Evolutionary conservation across 805 yeast genomes (phyloP), one percentile per base, ranked within the genome.

Genomic region (Jamesozyma spencerorum): DNA sequence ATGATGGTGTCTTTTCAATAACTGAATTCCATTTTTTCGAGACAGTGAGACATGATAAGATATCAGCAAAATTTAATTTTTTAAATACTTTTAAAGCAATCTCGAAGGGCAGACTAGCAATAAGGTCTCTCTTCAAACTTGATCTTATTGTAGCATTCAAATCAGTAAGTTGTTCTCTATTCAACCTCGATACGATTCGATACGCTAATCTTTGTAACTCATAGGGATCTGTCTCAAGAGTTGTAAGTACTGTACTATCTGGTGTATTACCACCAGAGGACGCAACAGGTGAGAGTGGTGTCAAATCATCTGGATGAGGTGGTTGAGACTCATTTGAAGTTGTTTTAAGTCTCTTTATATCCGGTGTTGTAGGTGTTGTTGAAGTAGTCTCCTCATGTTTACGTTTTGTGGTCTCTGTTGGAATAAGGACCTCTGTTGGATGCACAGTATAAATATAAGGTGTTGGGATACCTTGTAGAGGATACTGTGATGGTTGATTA

Each of bases 41-140:
- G 2, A 87, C 94, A 43, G 66, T 65, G 3, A 85, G 66, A 12
- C 81, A 73, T 8, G 71, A 68, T 29, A 78, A 65, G 18, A 92
- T 67, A 3, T 88, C 75, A 34, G 65, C 54, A 47, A 73, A 71
- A 53, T 85, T 88, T 42, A 90, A 66, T 43, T 75, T 71, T 2
- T 72, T 63, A 39, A 92, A 65, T 8, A 92, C 77, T 35, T 76
- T 72, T 48, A 74, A 66, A 2, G 85, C 63, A 10, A 92, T 67
- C 55, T 92, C 97, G 0, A 74, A 53, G 0, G 98, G 98, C 24
- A 92, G 63, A 36, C 72, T 63, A 11, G 77, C 56, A 8, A 90
- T 58, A 31, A 92, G 62, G 53, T 92, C 97, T 53, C 90, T 74
- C 48, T 77, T 74, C 53, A 92, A 69, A 39, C 58, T 51, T 41